Conservation (phyloP, 2,329 filamentous ascomycete genomes). For the Metarhizium rileyi region DNA sequence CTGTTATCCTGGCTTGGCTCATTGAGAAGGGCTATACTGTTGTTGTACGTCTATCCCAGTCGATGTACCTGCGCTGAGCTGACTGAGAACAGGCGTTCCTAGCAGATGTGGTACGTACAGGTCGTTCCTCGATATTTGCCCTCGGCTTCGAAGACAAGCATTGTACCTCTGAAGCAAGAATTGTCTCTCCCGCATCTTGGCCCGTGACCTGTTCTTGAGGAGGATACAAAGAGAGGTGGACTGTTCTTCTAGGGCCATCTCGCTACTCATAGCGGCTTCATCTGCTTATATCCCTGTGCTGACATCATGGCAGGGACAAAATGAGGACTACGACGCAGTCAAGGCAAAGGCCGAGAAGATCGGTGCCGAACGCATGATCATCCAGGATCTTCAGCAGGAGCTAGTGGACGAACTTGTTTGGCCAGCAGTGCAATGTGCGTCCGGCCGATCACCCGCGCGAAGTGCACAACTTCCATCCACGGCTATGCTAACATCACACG, state of each 20-base stretch:
- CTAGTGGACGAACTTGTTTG: constrained; percentile 71
- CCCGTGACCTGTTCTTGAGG: neutral
- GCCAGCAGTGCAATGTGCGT: constrained; percentile 56
- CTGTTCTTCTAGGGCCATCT: neutral
- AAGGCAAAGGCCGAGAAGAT: constrained; percentile 47
- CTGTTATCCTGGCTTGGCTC: neutral
- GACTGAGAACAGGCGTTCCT: neutral
- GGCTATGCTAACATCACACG: neutral
- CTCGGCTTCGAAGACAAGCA: neutral
- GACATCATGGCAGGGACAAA: constrained; percentile 30
- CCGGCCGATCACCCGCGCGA: neutral
- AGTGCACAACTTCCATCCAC: neutral
- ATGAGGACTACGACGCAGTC: constrained; percentile 59
- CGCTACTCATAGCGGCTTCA: neutral
- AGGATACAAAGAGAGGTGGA: constrained; percentile 1
- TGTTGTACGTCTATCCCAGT: neutral
- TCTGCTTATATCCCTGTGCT: neutral
- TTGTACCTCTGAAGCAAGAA: neutral
- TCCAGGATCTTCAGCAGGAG: constrained; percentile 54
- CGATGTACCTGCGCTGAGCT: neutral
- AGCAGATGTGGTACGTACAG: neutral
- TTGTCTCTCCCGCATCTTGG: neutral
- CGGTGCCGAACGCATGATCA: constrained; percentile 28
- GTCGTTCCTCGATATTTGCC: neutral
- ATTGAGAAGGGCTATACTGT: neutral